Conservation (phyloP, 2,329 filamentous ascomycete species). For the Calonectria hongkongensis region DNA sequence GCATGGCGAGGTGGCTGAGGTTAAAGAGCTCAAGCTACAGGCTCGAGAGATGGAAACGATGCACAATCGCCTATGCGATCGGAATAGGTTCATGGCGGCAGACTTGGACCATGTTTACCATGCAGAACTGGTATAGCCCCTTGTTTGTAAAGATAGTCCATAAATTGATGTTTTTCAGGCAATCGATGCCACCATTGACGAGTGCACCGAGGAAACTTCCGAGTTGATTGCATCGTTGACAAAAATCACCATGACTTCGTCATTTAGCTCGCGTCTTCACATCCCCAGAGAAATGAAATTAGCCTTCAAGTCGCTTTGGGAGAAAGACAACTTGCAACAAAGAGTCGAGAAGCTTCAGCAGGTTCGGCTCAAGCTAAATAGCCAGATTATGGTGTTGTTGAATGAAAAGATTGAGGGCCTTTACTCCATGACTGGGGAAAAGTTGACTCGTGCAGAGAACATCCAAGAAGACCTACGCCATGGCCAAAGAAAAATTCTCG, state of each 20-base stretch:
- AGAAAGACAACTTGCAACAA: neutral
- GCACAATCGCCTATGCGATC: neutral
- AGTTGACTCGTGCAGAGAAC: slow-evolving; percentile 1
- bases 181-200: slow-evolving; percentile 7
- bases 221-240: neutral
- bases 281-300: neutral
- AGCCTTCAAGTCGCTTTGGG: slow-evolving; percentile 14
- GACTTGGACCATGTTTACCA: neutral
- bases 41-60: slow-evolving; percentile 5
- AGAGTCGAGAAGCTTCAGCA: neutral
- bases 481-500: slow-evolving; percentile 5
- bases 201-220: neutral
- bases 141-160: neutral
- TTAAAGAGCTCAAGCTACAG: neutral
- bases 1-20: slow-evolving; percentile 3
- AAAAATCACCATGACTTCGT: neutral
- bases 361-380: neutral
- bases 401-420: slow-evolving; percentile 19
- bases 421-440: slow-evolving; percentile 10
- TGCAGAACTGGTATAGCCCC: neutral
- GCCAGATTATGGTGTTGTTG: neutral
- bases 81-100: neutral
- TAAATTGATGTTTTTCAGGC: neutral
- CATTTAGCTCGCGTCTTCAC: neutral
- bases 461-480: neutral